Percentiles rank a stretch among this genome's conserved stretches.
phyloP scores from a whole-genome alignment of 805 yeast species.

The Millerozyma miso region DNA sequence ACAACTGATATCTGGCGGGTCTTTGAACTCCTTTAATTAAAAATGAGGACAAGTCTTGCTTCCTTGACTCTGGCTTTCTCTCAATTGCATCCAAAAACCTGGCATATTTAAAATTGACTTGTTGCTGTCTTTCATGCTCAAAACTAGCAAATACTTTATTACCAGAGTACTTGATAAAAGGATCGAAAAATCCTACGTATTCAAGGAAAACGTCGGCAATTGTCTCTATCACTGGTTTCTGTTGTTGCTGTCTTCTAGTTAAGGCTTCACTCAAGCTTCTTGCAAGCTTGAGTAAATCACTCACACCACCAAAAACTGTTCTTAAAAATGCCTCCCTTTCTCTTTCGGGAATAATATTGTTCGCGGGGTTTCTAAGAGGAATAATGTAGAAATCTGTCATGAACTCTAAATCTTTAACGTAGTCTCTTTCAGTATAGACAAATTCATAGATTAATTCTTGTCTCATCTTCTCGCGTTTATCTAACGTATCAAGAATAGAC shows the following conservation, averaged over 20 bases:
- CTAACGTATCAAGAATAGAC: conserved; percentile 69
- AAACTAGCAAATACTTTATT: conserved; percentile 93
- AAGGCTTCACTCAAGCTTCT: conserved; percentile 84
- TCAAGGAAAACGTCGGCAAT: conserved; percentile 87
- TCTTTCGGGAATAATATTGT: conserved; percentile 76
- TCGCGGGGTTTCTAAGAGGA: conserved; percentile 73
- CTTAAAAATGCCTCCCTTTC: conserved; percentile 89
- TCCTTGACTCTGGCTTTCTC: conserved; percentile 76
- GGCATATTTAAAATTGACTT: conserved; percentile 87
- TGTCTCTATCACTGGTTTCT: conserved; percentile 75
- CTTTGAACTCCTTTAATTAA: conserved; percentile 93
- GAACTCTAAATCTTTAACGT: conserved; percentile 90
- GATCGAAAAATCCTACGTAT: conserved; percentile 81
- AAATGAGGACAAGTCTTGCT: conserved; percentile 88
- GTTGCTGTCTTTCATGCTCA: conserved; percentile 90
- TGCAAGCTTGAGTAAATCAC: conserved; percentile 81
- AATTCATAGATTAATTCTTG: conserved; percentile 95
- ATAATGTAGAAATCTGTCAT: conserved; percentile 90
- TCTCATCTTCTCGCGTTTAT: conserved; percentile 81
- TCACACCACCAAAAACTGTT: conserved; percentile 86
- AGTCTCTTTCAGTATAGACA: conserved; percentile 89
- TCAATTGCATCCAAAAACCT: conserved; percentile 89
- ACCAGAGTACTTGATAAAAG: conserved; percentile 90
- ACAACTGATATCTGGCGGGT: conserved; percentile 88
- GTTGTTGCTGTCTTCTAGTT: conserved; percentile 76